Base-by-base conservation (phyloP, 2,329 filamentous ascomycete species). In the Aotearoamyces nothofagi region DNA sequence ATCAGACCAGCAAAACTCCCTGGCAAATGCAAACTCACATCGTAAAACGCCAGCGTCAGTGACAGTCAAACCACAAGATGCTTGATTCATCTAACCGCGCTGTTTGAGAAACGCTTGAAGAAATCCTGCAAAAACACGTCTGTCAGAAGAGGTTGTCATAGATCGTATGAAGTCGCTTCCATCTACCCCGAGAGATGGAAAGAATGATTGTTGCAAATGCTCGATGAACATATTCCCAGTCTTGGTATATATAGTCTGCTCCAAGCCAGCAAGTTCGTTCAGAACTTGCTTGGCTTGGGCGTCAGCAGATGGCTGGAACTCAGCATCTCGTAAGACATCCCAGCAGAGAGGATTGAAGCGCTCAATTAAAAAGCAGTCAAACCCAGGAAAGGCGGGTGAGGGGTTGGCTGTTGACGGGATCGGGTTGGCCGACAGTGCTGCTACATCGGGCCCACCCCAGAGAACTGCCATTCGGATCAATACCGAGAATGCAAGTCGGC, bases 161-260 rank as follows among this genome's bases (percentile, higher is more conserved):
- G 57, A 58, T 36, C 61, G 58, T 37, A 78, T 48, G 41, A 74
- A 76, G 31, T 69, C 68, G 13, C 58, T 58, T 6, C 68, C 70
- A 31, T 71, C 65, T 14, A 77, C 63, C 0, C 76, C 76, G 39
- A 83, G 58, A 25, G 59, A 63, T 1, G 70, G 63, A 40, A 86
- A 69, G 33, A 84, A 65, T 2, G 60, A 58, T 10, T 60, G 58
- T 40, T 72, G 70, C 26, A 87, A 53, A 43, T 79, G 67, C 35
- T 69, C 65, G 14, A 87, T 65, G 50, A 93, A 96, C 32, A 71
- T 65, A 29, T 79, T 69, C 15, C 90, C 90, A 9, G 82, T 87
- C 59, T 96, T 96, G 41, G 70, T 66, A 49, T 94, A 87, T 37
- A 98, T 90, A 19, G 70, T 77, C 54, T 90, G 83, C 54, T 98